These are phyloP conservation scores for Leccinellum albellum DNA, from an alignment of 768 basidiomycete genomes.

Conservation along the genomic window DNA sequence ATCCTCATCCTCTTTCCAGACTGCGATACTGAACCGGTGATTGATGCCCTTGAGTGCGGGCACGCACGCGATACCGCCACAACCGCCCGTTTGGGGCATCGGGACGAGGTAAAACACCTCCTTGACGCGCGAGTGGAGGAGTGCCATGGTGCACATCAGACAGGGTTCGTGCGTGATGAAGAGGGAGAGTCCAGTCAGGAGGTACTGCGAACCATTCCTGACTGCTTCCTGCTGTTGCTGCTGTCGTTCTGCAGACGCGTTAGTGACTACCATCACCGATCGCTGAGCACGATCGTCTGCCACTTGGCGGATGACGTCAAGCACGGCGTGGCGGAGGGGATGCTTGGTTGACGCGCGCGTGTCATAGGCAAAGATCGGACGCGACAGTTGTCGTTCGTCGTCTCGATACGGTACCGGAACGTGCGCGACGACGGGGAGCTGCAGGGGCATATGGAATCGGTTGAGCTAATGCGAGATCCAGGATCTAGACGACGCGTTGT, in stretches of 20 bases:
- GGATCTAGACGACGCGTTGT: not conserved
- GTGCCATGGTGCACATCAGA: constrained; percentile 96
- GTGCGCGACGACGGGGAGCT: constrained; percentile 77
- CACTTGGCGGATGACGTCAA: constrained; percentile 69
- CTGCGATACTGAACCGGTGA: constrained; percentile 74
- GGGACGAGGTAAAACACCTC: constrained; percentile 74
- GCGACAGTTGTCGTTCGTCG: constrained; percentile 13
- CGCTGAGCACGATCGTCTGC: constrained; percentile 49
- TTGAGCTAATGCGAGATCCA: not conserved
- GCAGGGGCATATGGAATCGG: not conserved
- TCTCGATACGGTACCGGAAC: constrained; percentile 54
- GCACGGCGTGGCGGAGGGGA: constrained; percentile 80
- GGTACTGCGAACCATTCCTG: constrained; percentile 75
- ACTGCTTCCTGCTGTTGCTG: constrained; percentile 8
- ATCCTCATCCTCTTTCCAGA: constrained; percentile 49
- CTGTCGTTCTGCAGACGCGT: not conserved
- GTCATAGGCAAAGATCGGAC: constrained; percentile 59
- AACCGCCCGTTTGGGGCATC: constrained; percentile 81
- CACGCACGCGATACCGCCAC: constrained; percentile 71
- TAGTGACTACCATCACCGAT: not conserved
- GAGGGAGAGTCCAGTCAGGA: constrained; percentile 77
- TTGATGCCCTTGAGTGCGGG: constrained; percentile 85
- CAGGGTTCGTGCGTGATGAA: constrained; percentile 97
- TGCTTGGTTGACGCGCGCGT: constrained; percentile 64
- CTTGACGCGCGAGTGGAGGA: constrained; percentile 91